Percentiles rank a stretch among this genome's conserved stretches.
Conservation (phyloP, 2,329 filamentous ascomycete species). For the Apiospora hydei region DNA sequence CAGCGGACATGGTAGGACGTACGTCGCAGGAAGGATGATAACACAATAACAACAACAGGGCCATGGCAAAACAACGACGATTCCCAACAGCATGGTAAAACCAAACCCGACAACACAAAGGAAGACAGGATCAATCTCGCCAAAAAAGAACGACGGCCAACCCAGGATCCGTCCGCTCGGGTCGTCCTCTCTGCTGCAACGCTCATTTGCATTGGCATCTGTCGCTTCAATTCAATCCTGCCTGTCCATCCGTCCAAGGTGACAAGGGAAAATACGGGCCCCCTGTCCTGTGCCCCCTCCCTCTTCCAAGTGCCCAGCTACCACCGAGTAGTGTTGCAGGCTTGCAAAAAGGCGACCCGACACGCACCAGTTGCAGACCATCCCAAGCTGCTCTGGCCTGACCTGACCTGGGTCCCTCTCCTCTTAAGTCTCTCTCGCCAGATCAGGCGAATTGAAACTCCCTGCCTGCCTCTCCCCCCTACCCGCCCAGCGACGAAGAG, state of each 20-base stretch:
- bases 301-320: slow-evolving; percentile 15
- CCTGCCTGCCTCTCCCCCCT: slow-evolving; percentile 5
- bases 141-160: slow-evolving; percentile 17
- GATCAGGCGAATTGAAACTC: slow-evolving; percentile 22
- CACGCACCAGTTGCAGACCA: slow-evolving; percentile 11
- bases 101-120: neutral
- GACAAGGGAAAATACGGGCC: slow-evolving; percentile 18
- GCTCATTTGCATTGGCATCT: slow-evolving; percentile 9
- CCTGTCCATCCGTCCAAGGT: slow-evolving; percentile 5
- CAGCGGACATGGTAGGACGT: neutral
- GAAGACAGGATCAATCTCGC: slow-evolving; percentile 16
- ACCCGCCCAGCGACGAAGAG: slow-evolving; percentile 22
- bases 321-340: slow-evolving; percentile 4
- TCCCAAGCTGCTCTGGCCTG: slow-evolving; percentile 13
- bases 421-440: slow-evolving; percentile 13
- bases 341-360: slow-evolving; percentile 4
- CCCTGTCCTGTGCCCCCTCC: slow-evolving; percentile 18
- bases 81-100: neutral
- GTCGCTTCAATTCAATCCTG: neutral
- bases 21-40: neutral
- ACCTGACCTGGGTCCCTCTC: slow-evolving; percentile 3
- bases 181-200: neutral
- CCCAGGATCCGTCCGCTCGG: slow-evolving; percentile 17
- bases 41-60: slow-evolving; percentile 16
- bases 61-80: neutral